A percentile compares a stretch with the other conserved stretches of the same genome.
phyloP scores from a whole-genome alignment of 2,329 filamentous ascomycete species.

The Diaporthe ampelina region DNA sequence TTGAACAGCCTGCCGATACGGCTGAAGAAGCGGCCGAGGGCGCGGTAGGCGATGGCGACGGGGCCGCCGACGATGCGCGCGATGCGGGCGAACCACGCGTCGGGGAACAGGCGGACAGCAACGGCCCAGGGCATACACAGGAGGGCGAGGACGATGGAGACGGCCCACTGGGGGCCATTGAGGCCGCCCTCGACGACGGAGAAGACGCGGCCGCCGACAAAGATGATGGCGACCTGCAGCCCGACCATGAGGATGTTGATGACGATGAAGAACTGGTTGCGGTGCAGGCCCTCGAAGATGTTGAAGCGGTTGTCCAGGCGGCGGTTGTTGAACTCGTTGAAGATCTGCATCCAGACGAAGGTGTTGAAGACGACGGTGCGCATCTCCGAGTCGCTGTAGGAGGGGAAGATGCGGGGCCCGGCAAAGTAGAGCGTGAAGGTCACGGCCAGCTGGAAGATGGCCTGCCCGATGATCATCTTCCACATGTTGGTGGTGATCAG shows the following conservation, averaged over 20 bases:
- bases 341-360: slow-evolving; percentile 81
- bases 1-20: slow-evolving; percentile 41
- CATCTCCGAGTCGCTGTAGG: slow-evolving; percentile 56
- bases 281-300: slow-evolving; percentile 69
- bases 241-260: slow-evolving; percentile 71
- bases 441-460: slow-evolving; percentile 71
- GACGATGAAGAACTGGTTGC: slow-evolving; percentile 69
- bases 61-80: slow-evolving; percentile 49
- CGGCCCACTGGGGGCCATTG: slow-evolving; percentile 39
- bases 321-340: slow-evolving; percentile 77
- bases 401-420: slow-evolving; percentile 67
- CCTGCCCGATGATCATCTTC: slow-evolving; percentile 76
- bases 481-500: slow-evolving; percentile 80
- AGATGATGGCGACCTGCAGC: slow-evolving; percentile 70
- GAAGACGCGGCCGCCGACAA: slow-evolving; percentile 65
- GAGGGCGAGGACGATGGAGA: slow-evolving; percentile 43
- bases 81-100: slow-evolving; percentile 55
- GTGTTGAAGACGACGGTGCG: slow-evolving; percentile 77
- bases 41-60: slow-evolving; percentile 47
- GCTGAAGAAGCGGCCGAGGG: slow-evolving; percentile 42
- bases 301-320: slow-evolving; percentile 75
- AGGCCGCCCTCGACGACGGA: slow-evolving; percentile 33
- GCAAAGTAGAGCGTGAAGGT: slow-evolving; percentile 74
- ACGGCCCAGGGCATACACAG: slow-evolving; percentile 65
- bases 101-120: slow-evolving; percentile 64